Percentiles rank a stretch among this genome's conserved stretches.
Conservation (phyloP, 768 basidiomycete species). For the Phanerodontia chrysosporium region DNA sequence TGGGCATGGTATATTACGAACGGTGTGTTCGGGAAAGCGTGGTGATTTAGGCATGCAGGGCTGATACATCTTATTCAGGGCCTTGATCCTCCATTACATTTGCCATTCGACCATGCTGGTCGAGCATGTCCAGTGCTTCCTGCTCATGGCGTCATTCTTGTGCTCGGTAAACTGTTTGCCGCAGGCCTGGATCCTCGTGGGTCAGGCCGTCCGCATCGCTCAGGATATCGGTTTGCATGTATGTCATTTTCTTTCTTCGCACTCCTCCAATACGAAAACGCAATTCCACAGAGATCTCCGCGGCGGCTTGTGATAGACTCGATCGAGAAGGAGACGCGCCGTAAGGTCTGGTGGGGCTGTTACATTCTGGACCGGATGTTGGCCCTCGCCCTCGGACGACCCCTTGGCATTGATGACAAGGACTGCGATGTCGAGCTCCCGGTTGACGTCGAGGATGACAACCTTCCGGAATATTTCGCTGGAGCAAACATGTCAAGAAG, state of each 20-base stretch:
- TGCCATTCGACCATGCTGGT: conserved; percentile 82
- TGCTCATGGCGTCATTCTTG: conserved; percentile 85
- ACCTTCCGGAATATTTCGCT: conserved; percentile 65
- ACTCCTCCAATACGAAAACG: conserved; percentile 5
- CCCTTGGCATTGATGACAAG: conserved; percentile 82
- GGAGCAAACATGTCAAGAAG: conserved; percentile 54
- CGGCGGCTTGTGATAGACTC: conserved; percentile 63
- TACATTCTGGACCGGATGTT: conserved; percentile 91
- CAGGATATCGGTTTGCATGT: conserved; percentile 93
- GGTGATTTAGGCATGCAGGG: background rate
- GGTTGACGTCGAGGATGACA: conserved; percentile 77
- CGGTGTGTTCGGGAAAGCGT: conserved; percentile 45
- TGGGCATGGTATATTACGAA: conserved; percentile 89
- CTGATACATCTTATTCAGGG: conserved; percentile 39
- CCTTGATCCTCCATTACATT: conserved; percentile 88
- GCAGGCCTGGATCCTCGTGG: conserved; percentile 90
- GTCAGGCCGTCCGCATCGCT: conserved; percentile 84
- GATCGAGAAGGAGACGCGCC: conserved; percentile 83
- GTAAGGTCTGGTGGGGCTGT: conserved; percentile 94
- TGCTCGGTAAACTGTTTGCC: conserved; percentile 92
- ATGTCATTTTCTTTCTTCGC: conserved; percentile 29
- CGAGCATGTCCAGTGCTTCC: conserved; percentile 86
- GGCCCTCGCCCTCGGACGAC: conserved; percentile 83
- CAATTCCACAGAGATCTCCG: conserved; percentile 65
- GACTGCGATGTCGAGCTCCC: conserved; percentile 91